phyloP scores from a whole-genome alignment of 495 filamentous ascomycete genomes.

The Neurospora terricola region DNA sequence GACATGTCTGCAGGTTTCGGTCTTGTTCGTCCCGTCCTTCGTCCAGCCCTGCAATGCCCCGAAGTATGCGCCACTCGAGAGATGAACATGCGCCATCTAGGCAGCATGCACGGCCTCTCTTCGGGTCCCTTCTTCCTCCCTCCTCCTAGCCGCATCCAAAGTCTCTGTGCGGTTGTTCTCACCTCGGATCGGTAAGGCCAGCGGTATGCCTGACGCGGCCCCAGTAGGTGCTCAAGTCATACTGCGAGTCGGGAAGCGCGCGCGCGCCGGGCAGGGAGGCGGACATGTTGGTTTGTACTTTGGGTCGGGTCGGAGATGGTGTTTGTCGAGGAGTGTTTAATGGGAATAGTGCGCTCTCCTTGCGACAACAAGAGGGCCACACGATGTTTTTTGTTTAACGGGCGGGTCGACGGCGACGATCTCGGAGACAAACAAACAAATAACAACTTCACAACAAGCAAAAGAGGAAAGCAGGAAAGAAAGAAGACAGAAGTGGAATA shows the following conservation, averaged over 20 bases:
- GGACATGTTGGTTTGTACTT: conserved; percentile 52
- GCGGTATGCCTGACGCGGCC: conserved; percentile 86
- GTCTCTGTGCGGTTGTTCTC: conserved; percentile 27
- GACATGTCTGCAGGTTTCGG: background rate
- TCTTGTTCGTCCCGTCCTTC: background rate
- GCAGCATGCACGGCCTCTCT: background rate
- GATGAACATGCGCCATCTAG: background rate
- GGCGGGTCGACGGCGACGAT: background rate
- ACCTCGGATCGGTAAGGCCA: conserved; percentile 92
- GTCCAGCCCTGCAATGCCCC: background rate
- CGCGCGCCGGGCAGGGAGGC: conserved; percentile 78
- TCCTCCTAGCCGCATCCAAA: background rate
- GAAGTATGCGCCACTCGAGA: background rate
- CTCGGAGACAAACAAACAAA: background rate
- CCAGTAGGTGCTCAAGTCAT: conserved; percentile 89
- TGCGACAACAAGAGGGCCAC: background rate
- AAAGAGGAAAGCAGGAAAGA: background rate
- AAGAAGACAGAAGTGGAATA: background rate
- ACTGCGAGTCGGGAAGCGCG: conserved; percentile 80
- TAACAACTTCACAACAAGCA: background rate
- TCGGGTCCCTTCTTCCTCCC: background rate
- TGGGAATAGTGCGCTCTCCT: background rate
- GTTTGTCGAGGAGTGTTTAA: background rate
- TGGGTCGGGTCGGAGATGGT: background rate
- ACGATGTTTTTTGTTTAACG: background rate